Evolutionary conservation across 371 early-diverging fungal species (phyloP).

Genomic region (Mucor racemosus): DNA sequence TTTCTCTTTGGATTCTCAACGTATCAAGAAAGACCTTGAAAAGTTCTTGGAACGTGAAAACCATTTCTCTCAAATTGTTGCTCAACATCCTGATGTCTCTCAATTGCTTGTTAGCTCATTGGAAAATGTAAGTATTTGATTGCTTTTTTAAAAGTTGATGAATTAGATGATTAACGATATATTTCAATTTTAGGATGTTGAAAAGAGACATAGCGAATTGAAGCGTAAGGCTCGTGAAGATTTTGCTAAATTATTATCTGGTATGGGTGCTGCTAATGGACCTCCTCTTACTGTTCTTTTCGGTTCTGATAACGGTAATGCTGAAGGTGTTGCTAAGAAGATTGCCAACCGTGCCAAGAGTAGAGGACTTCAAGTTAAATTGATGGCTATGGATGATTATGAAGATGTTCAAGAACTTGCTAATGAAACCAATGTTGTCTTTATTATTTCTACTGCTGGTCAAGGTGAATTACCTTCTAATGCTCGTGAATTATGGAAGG

Average conservation of each 20-base stretch:
- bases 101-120: conserved; percentile 55
- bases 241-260: conserved; percentile 68
- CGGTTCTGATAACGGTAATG: conserved; percentile 93
- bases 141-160: not conserved
- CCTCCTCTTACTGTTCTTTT: conserved; percentile 84
- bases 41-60: conserved; percentile 85
- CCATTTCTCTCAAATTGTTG: conserved; percentile 75
- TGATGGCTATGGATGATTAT: conserved; percentile 83
- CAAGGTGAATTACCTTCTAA: conserved; percentile 96
- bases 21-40: conserved; percentile 80
- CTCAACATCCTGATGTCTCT: conserved; percentile 66
- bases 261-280: conserved; percentile 71
- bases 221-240: conserved; percentile 64
- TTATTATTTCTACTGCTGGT: conserved; percentile 88
- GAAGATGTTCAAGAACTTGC: conserved; percentile 76
- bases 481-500: conserved; percentile 86
- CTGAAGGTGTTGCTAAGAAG: conserved; percentile 83
- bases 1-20: conserved; percentile 85
- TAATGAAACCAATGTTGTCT: conserved; percentile 75
- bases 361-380: conserved; percentile 75
- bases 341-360: conserved; percentile 80
- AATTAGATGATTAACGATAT: not conserved
- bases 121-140: conserved; percentile 43
- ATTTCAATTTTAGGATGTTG: conserved; percentile 42
- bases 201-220: conserved; percentile 57